Evolutionary conservation across 768 basidiomycete genomes (phyloP).

Genomic region (Russula virescens): DNA sequence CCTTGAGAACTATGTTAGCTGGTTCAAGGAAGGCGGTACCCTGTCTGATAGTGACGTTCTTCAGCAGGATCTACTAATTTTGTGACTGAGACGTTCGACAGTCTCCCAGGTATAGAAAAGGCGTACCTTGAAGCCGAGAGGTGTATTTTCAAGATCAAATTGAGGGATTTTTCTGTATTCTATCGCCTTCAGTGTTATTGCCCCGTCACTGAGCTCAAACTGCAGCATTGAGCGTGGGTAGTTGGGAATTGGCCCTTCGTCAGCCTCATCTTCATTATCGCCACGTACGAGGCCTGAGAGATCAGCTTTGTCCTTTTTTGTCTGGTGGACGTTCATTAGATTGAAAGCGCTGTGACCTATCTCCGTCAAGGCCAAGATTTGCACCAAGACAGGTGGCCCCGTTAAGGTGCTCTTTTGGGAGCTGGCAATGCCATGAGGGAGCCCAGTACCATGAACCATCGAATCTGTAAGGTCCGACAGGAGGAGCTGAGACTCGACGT

Average conservation of each 20-base stretch:
- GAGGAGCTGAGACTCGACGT: conserved; percentile 62
- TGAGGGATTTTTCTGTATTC: conserved; percentile 67
- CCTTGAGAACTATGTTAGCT: conserved; percentile 51
- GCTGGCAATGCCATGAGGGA: conserved; percentile 42
- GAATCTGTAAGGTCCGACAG: conserved; percentile 69
- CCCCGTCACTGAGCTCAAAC: conserved; percentile 77
- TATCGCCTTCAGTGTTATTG: conserved; percentile 59
- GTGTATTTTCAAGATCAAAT: conserved; percentile 67
- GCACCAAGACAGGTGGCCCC: conserved; percentile 59
- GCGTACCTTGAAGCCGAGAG: conserved; percentile 75
- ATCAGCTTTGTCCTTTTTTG: conserved; percentile 54
- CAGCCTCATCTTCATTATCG: conserved; percentile 47
- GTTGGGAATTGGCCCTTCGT: conserved; percentile 71
- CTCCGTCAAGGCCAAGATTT: conserved; percentile 74
- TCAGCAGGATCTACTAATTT: conserved; percentile 54
- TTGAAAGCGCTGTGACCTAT: conserved; percentile 80
- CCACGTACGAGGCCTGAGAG: conserved; percentile 42
- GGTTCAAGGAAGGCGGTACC: conserved; percentile 80
- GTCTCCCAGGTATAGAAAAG: neutral
- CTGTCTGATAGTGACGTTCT: conserved; percentile 57
- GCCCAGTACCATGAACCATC: conserved; percentile 62
- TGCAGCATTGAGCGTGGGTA: conserved; percentile 79
- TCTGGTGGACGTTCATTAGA: conserved; percentile 62
- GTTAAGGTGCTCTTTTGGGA: conserved; percentile 34
- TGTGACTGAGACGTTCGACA: neutral